Evolutionary conservation across 2,329 filamentous ascomycete genomes (phyloP), one percentile per base, ranked within the genome.

Genomic region (Pseudogymnoascus sp.): DNA sequence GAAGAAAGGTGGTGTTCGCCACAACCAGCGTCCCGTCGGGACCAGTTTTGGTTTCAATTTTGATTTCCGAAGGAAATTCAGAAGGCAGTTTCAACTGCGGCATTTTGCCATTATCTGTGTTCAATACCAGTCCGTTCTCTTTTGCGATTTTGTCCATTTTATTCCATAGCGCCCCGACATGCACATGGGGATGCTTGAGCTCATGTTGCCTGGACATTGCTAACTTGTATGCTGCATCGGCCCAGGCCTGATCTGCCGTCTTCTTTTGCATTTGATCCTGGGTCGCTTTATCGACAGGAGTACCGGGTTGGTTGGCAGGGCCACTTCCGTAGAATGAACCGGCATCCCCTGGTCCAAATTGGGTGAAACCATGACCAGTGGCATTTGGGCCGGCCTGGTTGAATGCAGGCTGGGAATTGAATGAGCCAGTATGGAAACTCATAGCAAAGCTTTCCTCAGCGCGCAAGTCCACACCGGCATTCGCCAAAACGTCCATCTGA

Each of bases 391-490:
- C 75, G 6, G 73, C 67, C 16, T 75, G 74, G 20, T 67, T 64
- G 58, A 75, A 76, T 1, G 73, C 75, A 3, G 71, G 71, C 60
- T 74, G 76, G 20, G 75, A 69, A 61, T 78, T 76, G 63, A 77
- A 79, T 7, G 79, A 79, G 60, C 77, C 74, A 47, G 83, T 81
- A 70, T 85, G 87, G 61, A 85, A 78, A 62, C 84, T 85, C 47
- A 90, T 86, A 72, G 94, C 79, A 66, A 85, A 89, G 67, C 91
- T 89, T 70, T 95, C 90, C 73, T 96, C 92, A 65, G 91, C 91
- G 62, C 88, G 86, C 54, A 96, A 75, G 76, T 96, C 90, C 65
- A 97, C 91, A 58, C 91, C 91, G 14, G 91, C 93, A 16, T 89
- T 90, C 16, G 87, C 87, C 60, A 96, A 75, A 58, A 91, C 89